Percentiles rank a stretch among this genome's conserved stretches.
These are phyloP conservation scores for Rhizopogon roseolus DNA, from an alignment of 768 basidiomycete species.

Conservation along the genomic window DNA sequence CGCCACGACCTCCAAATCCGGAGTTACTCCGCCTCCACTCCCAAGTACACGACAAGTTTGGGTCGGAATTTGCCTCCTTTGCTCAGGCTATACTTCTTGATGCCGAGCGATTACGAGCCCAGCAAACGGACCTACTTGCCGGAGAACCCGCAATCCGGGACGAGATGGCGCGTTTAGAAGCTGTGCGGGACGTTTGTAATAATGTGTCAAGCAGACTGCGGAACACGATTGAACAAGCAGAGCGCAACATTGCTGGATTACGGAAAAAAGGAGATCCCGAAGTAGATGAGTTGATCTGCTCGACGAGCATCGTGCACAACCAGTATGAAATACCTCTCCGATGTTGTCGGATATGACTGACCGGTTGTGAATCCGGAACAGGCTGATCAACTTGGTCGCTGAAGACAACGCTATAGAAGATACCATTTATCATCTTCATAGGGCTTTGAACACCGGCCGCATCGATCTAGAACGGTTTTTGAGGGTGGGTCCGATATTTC, in stretches of 20 bases:
- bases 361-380: conserved; percentile 26
- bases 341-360: conserved; percentile 10
- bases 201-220: conserved; percentile 67
- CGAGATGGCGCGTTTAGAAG: conserved; percentile 92
- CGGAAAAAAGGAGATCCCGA: conserved; percentile 83
- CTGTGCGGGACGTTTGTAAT: conserved; percentile 87
- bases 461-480: conserved; percentile 95
- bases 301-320: conserved; percentile 93
- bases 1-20: conserved; percentile 85
- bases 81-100: conserved; percentile 59
- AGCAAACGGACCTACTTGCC: conserved; percentile 79
- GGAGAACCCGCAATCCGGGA: conserved; percentile 94
- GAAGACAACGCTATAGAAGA: conserved; percentile 99
- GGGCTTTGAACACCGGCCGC: conserved; percentile 85
- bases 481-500: conserved; percentile 50
- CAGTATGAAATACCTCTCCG: conserved; percentile 49
- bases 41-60: conserved; percentile 71
- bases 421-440: conserved; percentile 93
- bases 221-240: conserved; percentile 58
- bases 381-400: conserved; percentile 94
- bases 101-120: conserved; percentile 70
- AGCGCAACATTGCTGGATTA: conserved; percentile 72
- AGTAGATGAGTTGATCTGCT: conserved; percentile 95
- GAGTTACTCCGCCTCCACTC: conserved; percentile 80
- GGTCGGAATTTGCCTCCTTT: conserved; percentile 67